phyloP scores from a whole-genome alignment of 441 rosid genomes.

The Macaranga tanarius region DNA sequence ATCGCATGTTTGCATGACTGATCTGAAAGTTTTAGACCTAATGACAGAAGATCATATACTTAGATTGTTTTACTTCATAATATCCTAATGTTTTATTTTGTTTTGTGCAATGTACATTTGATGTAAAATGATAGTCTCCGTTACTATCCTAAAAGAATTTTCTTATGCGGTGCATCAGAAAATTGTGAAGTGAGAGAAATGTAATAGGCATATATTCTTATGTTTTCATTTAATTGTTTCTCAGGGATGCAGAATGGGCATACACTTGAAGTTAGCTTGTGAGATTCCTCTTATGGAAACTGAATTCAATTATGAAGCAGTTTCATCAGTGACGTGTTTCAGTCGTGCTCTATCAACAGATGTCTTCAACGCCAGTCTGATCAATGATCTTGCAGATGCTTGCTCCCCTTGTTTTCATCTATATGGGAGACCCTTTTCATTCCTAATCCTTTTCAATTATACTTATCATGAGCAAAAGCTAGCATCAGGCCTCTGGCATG shows the following conservation, averaged over 20 bases:
- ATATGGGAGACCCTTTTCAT: not conserved
- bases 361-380: constrained; percentile 1
- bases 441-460: not conserved
- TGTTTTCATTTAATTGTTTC: not conserved
- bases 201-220: not conserved
- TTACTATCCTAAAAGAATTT: not conserved
- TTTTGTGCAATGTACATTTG: no score
- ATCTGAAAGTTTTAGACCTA: no score
- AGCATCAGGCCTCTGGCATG: constrained; percentile 14
- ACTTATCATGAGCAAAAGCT: constrained; percentile 6
- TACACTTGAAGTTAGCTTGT: not conserved
- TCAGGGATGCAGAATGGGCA: constrained; percentile 16
- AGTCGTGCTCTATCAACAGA: not conserved
- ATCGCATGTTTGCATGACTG: no score
- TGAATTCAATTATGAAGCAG: not conserved
- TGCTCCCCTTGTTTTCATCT: constrained; percentile 3
- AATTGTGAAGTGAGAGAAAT: no score
- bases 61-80: no score
- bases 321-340: not conserved
- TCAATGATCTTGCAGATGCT: constrained; percentile 9
- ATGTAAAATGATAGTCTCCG: not conserved
- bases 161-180: no score
- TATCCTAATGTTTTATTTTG: no score
- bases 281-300: not conserved
- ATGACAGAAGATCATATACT: no score